A percentile compares a stretch with the other conserved stretches of the same genome.
phyloP scores from a whole-genome alignment of 108 stramenopile genomes.

The Cyclostephanos tholiformis region DNA sequence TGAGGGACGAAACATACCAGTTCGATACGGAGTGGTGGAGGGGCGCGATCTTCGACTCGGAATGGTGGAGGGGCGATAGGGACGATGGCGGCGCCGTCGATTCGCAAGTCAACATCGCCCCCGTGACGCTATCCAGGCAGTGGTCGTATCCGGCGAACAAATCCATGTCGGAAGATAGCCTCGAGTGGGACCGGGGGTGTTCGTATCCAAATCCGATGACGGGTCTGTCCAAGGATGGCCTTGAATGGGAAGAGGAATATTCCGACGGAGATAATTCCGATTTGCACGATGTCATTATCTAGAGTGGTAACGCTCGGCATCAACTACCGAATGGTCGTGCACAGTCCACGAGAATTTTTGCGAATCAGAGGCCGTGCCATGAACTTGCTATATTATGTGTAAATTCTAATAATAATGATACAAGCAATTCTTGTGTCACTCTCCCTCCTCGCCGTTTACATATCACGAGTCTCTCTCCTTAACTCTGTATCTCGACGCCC shows the following conservation, averaged over 20 bases:
- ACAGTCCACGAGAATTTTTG: background rate
- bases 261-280: conserved; percentile 16
- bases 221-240: no score
- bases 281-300: conserved; percentile 37
- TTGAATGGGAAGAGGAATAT: no score
- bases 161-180: conserved; percentile 21
- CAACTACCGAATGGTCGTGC: background rate
- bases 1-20: conserved; percentile 1
- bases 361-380: background rate
- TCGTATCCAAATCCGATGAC: conserved; percentile 7
- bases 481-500: no score
- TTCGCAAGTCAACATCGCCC: conserved; percentile 19
- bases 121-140: conserved; percentile 13
- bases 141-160: conserved; percentile 36
- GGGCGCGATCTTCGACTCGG: conserved; percentile 5
- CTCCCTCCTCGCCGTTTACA: no score
- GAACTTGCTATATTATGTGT: no score
- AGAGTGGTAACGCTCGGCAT: conserved; percentile 2
- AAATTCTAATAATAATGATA: no score
- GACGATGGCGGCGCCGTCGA: conserved; percentile 2
- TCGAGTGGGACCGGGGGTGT: conserved; percentile 2
- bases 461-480: no score
- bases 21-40: conserved; percentile 32
- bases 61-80: conserved; percentile 29
- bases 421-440: no score